These are phyloP conservation scores for Geotrichum fermentans DNA, from an alignment of 1,139 yeast species.

Conservation along the genomic window DNA sequence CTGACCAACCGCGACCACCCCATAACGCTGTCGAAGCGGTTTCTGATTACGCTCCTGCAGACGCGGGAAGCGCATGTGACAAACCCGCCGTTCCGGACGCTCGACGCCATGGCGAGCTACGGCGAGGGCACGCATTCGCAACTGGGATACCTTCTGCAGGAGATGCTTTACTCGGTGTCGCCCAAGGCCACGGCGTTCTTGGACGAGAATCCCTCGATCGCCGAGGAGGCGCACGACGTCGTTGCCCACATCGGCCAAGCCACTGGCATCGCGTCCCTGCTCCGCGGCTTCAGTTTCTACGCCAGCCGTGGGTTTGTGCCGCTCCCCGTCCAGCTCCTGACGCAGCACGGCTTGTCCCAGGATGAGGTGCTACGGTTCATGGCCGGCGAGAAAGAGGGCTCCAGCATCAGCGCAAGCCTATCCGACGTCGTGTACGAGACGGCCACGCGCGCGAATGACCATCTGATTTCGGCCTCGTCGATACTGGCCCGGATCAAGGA, in stretches of 20 bases:
- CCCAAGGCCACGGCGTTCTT: constrained; percentile 52
- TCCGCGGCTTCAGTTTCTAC: constrained; percentile 59
- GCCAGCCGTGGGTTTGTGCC: constrained; percentile 48
- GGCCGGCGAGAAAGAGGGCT: constrained; percentile 27
- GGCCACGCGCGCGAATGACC: constrained; percentile 77
- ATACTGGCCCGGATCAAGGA: constrained; percentile 44
- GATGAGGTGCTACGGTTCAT: constrained; percentile 50
- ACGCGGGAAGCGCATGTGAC: constrained; percentile 51
- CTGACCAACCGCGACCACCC: constrained; percentile 25
- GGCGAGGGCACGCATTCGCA: constrained; percentile 83
- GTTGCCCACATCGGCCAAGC: constrained; percentile 85
- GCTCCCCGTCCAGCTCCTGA: constrained; percentile 61
- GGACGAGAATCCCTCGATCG: constrained; percentile 44
- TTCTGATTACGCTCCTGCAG: constrained; percentile 57
- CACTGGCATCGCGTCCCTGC: constrained; percentile 61
- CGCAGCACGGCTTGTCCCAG: constrained; percentile 54
- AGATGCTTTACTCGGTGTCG: constrained; percentile 55
- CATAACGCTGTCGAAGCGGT: constrained; percentile 48
- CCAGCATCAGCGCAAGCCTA: constrained; percentile 40
- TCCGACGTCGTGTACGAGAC: constrained; percentile 63
- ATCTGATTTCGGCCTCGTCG: constrained; percentile 59
- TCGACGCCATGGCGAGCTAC: constrained; percentile 62
- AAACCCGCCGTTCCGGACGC: constrained; percentile 46
- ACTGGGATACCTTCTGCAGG: constrained; percentile 63
- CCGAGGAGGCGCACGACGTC: constrained; percentile 47